Evolutionary conservation across 768 basidiomycete species (phyloP), one percentile per base, ranked within the genome.

Genomic region (Tulasnella sp.): DNA sequence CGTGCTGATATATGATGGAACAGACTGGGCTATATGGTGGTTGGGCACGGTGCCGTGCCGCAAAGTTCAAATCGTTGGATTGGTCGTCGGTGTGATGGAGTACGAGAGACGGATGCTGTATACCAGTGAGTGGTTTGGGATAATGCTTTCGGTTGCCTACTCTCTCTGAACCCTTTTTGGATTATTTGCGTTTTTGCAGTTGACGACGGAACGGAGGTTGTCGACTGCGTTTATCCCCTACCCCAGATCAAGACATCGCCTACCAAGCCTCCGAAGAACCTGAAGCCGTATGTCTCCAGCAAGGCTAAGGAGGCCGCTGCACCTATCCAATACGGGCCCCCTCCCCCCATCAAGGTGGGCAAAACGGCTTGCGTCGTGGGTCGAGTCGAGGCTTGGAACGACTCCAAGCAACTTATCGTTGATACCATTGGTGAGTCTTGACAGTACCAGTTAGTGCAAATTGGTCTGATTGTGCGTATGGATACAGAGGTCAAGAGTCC

Each of bases 141-240:
- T 34, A 36, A 10, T 27, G 31, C 19, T 12, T 16, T 16, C 34
- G 0, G 36, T 19, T 27, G 31, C 18, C 62, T 36, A 6, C 31
- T 5, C 14, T 27, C 14, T 18, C 18, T 68, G 62, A 68, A 0
- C 36, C 5, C 5, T 19, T 2, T 36, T 0, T 36, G 74, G 81
- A 19, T 39, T 76, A n/a, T 14, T 8, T 21, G 24, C n/a, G 24
- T 72, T n/a, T n/a, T n/a, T 19, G 8, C 39, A 94, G 92, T 94
- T 80, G 94, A 95, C 82, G 94, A 95, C 82, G 92, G 93, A 7
- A 92, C 93, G 1, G 90, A 86, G 39, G 90, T 92, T 4, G 87
- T 95, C 36, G 93, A 94, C 71, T 94, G 93, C 82, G 83, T 86
- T 3, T 88, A 90, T 82, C 86, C 85, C 34, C 85, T 86, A 58